Base-by-base conservation (phyloP, 768 basidiomycete species). In the Coprinopsis marcescibilis region DNA sequence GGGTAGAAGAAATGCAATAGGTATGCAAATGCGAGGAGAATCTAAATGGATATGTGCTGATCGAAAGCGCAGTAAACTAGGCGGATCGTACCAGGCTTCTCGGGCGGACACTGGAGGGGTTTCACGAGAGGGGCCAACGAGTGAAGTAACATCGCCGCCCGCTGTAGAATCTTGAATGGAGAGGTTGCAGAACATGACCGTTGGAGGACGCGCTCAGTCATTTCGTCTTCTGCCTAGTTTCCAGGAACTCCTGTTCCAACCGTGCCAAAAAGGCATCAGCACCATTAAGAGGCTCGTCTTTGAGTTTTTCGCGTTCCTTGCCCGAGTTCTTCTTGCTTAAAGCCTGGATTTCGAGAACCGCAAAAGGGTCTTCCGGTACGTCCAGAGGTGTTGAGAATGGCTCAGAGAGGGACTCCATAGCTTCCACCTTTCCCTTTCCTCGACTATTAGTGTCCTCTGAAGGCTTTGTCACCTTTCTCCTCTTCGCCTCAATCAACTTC, bases 201-300 rank as follows among this genome's bases (percentile, higher is more conserved):
- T n/a, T n/a, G 51, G 11, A 38, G 29, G 25, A 29, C 27, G 26
- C 10, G 15, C 19, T 51, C n/a, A n/a, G n/a, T 52, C 27, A 53
- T 57, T 62, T 55, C 57, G 64, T 38, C 56, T 52, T 52, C 58
- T 64, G 46, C 58, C 43, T 52, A 24, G 29, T 39, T 54, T 49
- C 59, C 55, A 77, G 58, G 33, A 88, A 77, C 35, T 86, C 84
- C 36, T 69, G 65, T 61, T 85, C 82, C 11, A 89, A 66, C 47
- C 76, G 71, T 11, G 84, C 78, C 43, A 89, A 58, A 55, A 89
- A 89, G 21, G 65, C 67, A 49, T 87, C 85, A 1, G 85, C 83
- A 17, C 73, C 72, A 38, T 62, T 57, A 34, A 45, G 36, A 26
- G 55, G 20, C 34, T 45, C 32, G 2, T 36, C 21, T 26, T 56